Evolutionary conservation across 371 early-diverging fungal genomes (phyloP), one percentile per base, ranked within the genome.

Genomic region (Zychaea mexicana): DNA sequence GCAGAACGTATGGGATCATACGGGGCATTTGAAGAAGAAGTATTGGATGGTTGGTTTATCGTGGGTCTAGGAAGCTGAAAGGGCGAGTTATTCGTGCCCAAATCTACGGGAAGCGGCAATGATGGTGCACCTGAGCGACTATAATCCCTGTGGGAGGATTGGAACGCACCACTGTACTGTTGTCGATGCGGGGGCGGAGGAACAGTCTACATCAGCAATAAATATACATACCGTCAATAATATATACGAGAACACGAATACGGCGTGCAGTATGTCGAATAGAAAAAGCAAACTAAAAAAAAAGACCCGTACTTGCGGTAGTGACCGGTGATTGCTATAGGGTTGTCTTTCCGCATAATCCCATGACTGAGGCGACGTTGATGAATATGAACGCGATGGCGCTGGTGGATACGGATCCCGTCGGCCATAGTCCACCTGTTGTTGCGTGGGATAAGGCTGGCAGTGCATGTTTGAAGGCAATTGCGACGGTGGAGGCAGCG

Each of bases 1-100:
- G 55, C 55, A 33, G 63, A 38, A 1, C 63, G 63, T 21, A 62
- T 62, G 8, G 63, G 62, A 62, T 62, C 62, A 62, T 55, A 62
- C 4, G 42, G 42, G 15, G 42, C 6, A 42, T n/a, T 42, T 42
- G 42, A 36, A 42, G 42, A 42, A 3, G 54, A 42, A 27, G 59
- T 21, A 1, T 15, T 5, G 13, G 38, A 26, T 6, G 49, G 28
- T 22, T 46, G 19, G n/a, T 42, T 27, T 15, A 32, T 31, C 21
- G 38, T 32, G 22, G 46, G 61, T 52, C 45, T 53, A 31, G 47
- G 45, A 54, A 54, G 42, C 33, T 53, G 53, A 46, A 32, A 63
- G 12, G 56, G 31, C n/a, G 55, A 26, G 56, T 21, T 39, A 36
- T 10, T 27, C 3, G 28, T 21, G n/a, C 30, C 38, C 33, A 57